Evolutionary conservation across 768 basidiomycete species (phyloP), one percentile per base, ranked within the genome.

Genomic region (Suillus clintonianus): DNA sequence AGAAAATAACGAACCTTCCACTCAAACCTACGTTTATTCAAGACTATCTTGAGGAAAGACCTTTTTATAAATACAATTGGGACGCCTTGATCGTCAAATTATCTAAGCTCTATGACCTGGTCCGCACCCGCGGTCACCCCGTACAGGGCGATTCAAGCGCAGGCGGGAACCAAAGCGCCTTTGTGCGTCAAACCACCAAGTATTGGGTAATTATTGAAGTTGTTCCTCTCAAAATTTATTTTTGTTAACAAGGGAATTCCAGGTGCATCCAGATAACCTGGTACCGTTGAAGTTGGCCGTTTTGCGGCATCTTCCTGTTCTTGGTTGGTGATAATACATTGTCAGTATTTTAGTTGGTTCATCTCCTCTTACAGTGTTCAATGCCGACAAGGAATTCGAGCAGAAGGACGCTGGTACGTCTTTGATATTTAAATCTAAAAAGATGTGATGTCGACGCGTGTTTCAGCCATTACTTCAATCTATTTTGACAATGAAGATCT

Each of bases 151-250:
- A 99, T 72, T 87, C 95, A 2, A 90, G 89, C 68, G 97, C 97
- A 1, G 97, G 97, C 34, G 96, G 97, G 1, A 91, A 78, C 68
- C 97, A 99, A 80, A 97, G 92, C 68, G 97, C 97, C 2, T 99
- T 99, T 71, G 93, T 98, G n/a, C 80, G 97, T 45, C 95, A 97
- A 77, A 99, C 97, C 39, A 99, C 97, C 13, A 99, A 99, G 75
- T 99, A 99, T 72, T 99, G 97, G 97, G 97, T 93, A 73, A 59
- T 76, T 70, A 19, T n/a, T n/a, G 39, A 13, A 22, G 11, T 24
- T 2, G 41, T 41, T 7, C 48, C 30, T 22, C 39, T 54, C 22
- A 7, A 7, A 3, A n/a, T 61, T 30, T 30, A 45, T 6, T 45
- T 36, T 13, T 58, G 43, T 39, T 54, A 8, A 65, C 68, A 66